Evolutionary conservation across 2,329 filamentous ascomycete species (phyloP).

Genomic region (Mycosphaerella arachidis): DNA sequence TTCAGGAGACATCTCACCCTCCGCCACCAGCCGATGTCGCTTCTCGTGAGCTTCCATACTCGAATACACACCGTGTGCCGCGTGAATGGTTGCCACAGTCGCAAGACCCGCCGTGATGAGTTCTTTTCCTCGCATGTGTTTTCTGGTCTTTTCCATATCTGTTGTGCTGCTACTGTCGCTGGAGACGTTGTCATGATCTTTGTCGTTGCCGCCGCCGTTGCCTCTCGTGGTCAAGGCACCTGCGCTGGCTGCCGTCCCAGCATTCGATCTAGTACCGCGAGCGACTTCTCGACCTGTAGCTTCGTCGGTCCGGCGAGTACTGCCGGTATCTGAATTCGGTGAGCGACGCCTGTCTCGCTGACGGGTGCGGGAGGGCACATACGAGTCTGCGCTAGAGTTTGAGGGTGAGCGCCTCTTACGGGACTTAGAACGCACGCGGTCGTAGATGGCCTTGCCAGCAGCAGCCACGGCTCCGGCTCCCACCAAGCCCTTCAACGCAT

Average conservation of each 20-base stretch:
- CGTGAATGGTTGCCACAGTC: conserved; percentile 65
- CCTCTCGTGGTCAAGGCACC: conserved; percentile 19
- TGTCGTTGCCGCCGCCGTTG: conserved; percentile 10
- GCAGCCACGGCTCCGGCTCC: conserved; percentile 48
- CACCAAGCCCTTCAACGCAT: conserved; percentile 46
- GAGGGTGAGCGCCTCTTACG: conserved; percentile 45
- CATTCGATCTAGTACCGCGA: conserved; percentile 40
- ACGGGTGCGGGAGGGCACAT: conserved; percentile 47
- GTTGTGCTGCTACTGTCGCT: conserved; percentile 36
- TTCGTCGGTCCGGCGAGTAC: conserved; percentile 34
- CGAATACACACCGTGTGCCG: conserved; percentile 60
- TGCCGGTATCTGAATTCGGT: conserved; percentile 38
- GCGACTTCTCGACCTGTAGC: conserved; percentile 27
- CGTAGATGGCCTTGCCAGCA: conserved; percentile 50
- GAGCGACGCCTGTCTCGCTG: conserved; percentile 38
- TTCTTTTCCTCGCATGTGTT: conserved; percentile 64
- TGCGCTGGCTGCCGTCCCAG: conserved; percentile 36
- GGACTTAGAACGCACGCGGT: conserved; percentile 53
- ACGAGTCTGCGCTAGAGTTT: conserved; percentile 48
- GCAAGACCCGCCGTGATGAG: conserved; percentile 62
- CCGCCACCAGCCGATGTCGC: conserved; percentile 54
- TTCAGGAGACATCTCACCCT: conserved; percentile 59
- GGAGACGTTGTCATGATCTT: conserved; percentile 16
- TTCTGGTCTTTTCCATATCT: conserved; percentile 59
- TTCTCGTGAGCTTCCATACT: conserved; percentile 61